phyloP scores from a whole-genome alignment of 2,329 filamentous ascomycete genomes.

The Calonectria pseudoreteaudii region DNA sequence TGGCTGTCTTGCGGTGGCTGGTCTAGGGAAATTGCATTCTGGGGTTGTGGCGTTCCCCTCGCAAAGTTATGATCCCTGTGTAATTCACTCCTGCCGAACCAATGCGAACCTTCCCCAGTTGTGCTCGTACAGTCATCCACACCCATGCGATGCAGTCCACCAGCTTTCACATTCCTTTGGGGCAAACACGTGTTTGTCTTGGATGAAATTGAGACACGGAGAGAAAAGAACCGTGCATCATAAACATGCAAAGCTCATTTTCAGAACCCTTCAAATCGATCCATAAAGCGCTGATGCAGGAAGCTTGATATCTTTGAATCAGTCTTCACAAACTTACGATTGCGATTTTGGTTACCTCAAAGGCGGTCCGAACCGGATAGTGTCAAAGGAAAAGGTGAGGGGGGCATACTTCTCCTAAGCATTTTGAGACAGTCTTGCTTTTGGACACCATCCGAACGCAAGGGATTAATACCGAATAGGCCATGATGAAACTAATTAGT shows the following conservation, averaged over 20 bases:
- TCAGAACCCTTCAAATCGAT: background rate
- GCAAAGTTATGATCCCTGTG: background rate
- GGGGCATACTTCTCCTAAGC: background rate
- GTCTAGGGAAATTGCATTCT: background rate
- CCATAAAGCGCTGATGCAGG: background rate
- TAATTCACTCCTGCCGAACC: background rate
- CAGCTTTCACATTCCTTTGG: background rate
- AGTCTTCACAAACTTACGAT: background rate
- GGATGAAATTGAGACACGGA: background rate
- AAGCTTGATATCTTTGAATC: background rate
- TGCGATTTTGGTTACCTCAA: background rate
- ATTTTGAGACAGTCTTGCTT: background rate
- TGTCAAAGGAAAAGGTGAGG: background rate
- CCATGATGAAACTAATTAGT: background rate
- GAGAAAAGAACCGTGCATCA: background rate
- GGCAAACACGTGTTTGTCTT: background rate
- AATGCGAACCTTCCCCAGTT: background rate
- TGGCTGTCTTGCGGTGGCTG: background rate
- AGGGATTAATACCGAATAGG: background rate
- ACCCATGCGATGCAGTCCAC: background rate
- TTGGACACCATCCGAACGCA: background rate
- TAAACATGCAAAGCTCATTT: background rate
- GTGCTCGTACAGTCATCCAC: background rate
- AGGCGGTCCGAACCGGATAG: background rate
- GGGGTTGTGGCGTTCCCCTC: background rate